Evolutionary conservation across 176 grass and related monocot species (phyloP).

Genomic region (Juncus effusus): DNA sequence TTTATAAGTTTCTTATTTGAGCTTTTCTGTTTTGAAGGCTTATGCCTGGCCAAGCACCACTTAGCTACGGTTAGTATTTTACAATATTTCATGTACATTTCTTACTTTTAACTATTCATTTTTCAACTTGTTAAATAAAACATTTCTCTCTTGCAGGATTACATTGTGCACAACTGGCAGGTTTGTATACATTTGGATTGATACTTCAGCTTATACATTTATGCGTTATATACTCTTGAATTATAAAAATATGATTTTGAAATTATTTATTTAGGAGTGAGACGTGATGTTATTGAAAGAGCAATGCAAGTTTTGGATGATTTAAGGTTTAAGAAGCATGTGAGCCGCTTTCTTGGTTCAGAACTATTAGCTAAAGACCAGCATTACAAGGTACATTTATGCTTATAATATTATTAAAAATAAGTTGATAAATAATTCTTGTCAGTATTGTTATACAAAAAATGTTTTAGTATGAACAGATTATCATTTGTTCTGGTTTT

Average conservation of each 20-base stretch:
- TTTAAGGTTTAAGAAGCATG: conserved; percentile 53
- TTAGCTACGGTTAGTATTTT: conserved; percentile 71
- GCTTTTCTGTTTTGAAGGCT: conserved; percentile 55
- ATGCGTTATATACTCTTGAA: not conserved
- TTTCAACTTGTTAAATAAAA: conserved; percentile 18
- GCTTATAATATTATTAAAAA: not conserved
- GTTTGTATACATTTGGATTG: conserved; percentile 34
- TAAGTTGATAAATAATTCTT: conserved; percentile 2
- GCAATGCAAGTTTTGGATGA: conserved; percentile 59
- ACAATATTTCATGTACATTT: conserved; percentile 19
- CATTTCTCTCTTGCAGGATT: conserved; percentile 53
- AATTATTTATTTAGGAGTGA: conserved; percentile 55
- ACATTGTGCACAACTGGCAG: conserved; percentile 85
- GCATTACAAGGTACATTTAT: conserved; percentile 54
- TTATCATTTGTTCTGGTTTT: not conserved
- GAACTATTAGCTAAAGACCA: conserved; percentile 56
- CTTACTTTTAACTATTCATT: not conserved
- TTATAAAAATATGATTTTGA: conserved; percentile 18
- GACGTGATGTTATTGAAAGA: conserved; percentile 57
- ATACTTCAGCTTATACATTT: not conserved
- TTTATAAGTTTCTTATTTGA: conserved; percentile 1
- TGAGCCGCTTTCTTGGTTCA: conserved; percentile 40
- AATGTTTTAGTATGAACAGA: not conserved
- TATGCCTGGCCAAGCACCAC: conserved; percentile 74
- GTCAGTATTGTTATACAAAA: too few relatives aligned